Conservation (phyloP, 371 early-diverging fungal species). For the Rhizomucor miehei region DNA sequence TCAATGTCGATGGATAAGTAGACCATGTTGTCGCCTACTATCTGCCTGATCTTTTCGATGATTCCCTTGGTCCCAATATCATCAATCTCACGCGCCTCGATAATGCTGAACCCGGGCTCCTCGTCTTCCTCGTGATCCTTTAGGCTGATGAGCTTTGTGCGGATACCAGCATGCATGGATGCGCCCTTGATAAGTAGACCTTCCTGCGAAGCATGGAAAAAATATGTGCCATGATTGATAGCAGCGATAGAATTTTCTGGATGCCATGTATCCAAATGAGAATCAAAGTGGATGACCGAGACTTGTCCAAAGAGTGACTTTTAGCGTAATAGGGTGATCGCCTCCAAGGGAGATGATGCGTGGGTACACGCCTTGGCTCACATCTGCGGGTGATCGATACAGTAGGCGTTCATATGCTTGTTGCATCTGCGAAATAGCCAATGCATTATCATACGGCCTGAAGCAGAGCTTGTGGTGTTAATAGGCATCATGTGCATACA, state of each 20-base stretch:
- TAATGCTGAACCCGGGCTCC: slow-evolving; percentile 21
- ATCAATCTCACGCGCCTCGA: slow-evolving; percentile 28
- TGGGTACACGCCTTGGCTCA: slow-evolving; percentile 5
- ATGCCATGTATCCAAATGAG: slow-evolving; percentile 33
- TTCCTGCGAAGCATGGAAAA: slow-evolving; percentile 29
- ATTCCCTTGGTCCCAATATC: slow-evolving; percentile 25
- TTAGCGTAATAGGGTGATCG: slow-evolving; percentile 21
- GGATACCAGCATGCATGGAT: slow-evolving; percentile 29
- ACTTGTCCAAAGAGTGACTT: slow-evolving; percentile 22
- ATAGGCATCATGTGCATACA: not conserved
- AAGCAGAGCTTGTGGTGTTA: not conserved
- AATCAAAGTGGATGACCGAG: slow-evolving; percentile 31
- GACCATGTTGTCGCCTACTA: slow-evolving; percentile 17
- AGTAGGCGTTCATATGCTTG: slow-evolving; percentile 14
- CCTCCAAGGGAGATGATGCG: slow-evolving; percentile 23
- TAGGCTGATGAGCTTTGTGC: slow-evolving; percentile 18
- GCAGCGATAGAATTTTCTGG: slow-evolving; percentile 13
- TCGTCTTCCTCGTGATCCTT: slow-evolving; percentile 23
- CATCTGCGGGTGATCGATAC: slow-evolving; percentile 8
- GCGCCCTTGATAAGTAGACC: slow-evolving; percentile 23
- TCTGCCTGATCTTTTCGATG: slow-evolving; percentile 19
- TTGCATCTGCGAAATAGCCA: slow-evolving; percentile 14
- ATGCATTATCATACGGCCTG: slow-evolving; percentile 19
- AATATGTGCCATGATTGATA: slow-evolving; percentile 19
- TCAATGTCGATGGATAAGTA: slow-evolving; percentile 37